A percentile compares a stretch with the other conserved stretches of the same genome.
Conservation (phyloP, 2,329 filamentous ascomycete genomes). For the Phaeosphaeria sp. region DNA sequence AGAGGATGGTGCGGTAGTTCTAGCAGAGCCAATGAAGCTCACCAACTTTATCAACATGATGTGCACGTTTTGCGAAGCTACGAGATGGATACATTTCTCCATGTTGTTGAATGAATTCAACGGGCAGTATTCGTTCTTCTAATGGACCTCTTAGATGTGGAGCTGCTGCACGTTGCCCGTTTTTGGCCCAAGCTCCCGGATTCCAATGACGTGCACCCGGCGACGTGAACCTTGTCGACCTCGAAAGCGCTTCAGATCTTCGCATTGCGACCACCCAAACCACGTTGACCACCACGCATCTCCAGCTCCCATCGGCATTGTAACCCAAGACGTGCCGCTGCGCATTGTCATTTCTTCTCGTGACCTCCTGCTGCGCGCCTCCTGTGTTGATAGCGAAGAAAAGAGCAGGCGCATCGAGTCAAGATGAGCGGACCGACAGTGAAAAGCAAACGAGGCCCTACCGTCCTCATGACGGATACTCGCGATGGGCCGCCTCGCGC, state of each 20-base stretch:
- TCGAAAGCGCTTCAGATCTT: conserved; percentile 5
- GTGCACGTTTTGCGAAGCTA: background rate
- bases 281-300: conserved; percentile 4
- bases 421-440: conserved; percentile 43
- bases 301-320: background rate
- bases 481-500: conserved; percentile 53
- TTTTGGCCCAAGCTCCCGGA: conserved; percentile 7
- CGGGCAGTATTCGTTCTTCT: background rate
- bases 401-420: conserved; percentile 9
- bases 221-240: conserved; percentile 14
- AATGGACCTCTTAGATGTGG: conserved; percentile 14
- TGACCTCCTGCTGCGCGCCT: background rate
- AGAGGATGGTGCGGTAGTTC: background rate
- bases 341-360: background rate
- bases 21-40: background rate
- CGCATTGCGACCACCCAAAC: conserved; percentile 7
- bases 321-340: background rate
- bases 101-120: background rate
- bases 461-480: conserved; percentile 61
- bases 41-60: background rate
- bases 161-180: conserved; percentile 5
- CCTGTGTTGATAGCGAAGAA: background rate
- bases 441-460: conserved; percentile 48
- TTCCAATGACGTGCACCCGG: conserved; percentile 24
- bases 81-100: background rate